Conservation (phyloP, 768 basidiomycete species). For the Russula compacta region DNA sequence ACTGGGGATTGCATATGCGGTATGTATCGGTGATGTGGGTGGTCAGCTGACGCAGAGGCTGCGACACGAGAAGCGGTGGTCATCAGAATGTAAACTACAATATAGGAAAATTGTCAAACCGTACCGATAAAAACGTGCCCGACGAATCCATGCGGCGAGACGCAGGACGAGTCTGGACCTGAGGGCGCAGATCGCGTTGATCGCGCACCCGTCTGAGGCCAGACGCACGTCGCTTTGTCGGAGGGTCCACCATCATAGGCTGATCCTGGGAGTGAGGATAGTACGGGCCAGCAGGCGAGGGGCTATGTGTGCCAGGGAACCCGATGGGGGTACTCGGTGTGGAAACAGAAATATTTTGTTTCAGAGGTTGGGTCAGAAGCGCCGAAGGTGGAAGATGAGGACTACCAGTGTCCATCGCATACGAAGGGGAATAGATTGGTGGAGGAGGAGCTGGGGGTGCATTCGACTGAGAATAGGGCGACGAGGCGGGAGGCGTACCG, state of each 20-base stretch:
- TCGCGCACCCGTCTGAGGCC: conserved; percentile 78
- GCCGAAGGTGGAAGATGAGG: conserved; percentile 48
- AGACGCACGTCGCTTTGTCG: conserved; percentile 54
- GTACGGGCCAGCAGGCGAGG: conserved; percentile 37
- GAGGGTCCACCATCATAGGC: conserved; percentile 61
- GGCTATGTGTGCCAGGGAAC: conserved; percentile 44
- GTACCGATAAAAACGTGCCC: conserved; percentile 73
- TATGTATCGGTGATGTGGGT: conserved; percentile 85
- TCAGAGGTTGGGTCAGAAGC: conserved; percentile 40
- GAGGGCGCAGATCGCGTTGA: conserved; percentile 67
- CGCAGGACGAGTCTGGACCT: conserved; percentile 48
- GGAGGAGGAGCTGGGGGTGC: conserved; percentile 29
- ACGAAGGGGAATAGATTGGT: conserved; percentile 35
- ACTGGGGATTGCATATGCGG: conserved; percentile 88
- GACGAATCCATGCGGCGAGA: conserved; percentile 72
- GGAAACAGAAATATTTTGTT: conserved; percentile 47
- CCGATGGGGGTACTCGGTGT: conserved; percentile 68
- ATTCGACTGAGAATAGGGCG: conserved; percentile 50
- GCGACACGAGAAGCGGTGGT: conserved; percentile 19
- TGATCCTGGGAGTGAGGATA: conserved; percentile 49
- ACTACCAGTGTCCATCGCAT: conserved; percentile 57
- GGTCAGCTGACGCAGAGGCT: conserved; percentile 67
- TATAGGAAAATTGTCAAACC: conserved; percentile 27
- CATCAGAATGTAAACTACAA: not conserved
- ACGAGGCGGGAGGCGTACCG: conserved; percentile 29